A percentile compares a stretch with the other conserved stretches of the same genome.
Conservation (phyloP, 2,329 filamentous ascomycete species). For the Blastomyces percursus region DNA sequence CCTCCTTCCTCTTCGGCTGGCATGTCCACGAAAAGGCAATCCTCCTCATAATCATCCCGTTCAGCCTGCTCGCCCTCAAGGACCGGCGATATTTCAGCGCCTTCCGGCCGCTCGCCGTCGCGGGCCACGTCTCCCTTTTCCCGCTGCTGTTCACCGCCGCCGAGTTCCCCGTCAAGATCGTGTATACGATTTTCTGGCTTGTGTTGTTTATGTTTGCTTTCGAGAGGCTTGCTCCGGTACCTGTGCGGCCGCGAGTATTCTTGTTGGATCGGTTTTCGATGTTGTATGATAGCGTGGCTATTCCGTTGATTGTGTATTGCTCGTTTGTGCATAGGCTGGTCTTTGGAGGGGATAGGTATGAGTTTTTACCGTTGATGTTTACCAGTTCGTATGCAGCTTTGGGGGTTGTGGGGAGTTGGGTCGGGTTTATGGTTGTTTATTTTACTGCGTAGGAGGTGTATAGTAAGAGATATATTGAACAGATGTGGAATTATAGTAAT, state of each 20-base stretch:
- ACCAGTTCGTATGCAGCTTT: conserved; percentile 89
- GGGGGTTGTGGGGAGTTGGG: conserved; percentile 91
- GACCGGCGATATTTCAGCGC: conserved; percentile 84
- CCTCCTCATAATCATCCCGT: conserved; percentile 85
- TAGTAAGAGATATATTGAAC: neutral
- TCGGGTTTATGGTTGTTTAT: conserved; percentile 89
- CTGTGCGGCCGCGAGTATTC: conserved; percentile 69
- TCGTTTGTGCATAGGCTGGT: conserved; percentile 72
- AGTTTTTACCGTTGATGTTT: conserved; percentile 95
- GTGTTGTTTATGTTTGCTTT: conserved; percentile 76
- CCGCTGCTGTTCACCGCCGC: conserved; percentile 83
- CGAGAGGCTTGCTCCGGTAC: conserved; percentile 76
- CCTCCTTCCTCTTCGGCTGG: conserved; percentile 96
- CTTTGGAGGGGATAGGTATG: conserved; percentile 63
- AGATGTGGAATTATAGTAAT: too few relatives aligned
- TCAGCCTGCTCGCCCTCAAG: conserved; percentile 80
- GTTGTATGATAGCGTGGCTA: conserved; percentile 77
- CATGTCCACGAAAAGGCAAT: conserved; percentile 98
- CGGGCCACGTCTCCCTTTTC: conserved; percentile 90
- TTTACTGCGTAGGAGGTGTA: conserved; percentile 42
- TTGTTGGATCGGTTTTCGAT: conserved; percentile 83
- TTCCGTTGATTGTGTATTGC: conserved; percentile 81
- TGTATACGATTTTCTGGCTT: conserved; percentile 89
- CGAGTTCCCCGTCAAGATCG: conserved; percentile 87
- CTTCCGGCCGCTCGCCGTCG: conserved; percentile 82